Evolutionary conservation across 129 eudicot genomes (phyloP).

Genomic region (Gnaphalium uliginosum): DNA sequence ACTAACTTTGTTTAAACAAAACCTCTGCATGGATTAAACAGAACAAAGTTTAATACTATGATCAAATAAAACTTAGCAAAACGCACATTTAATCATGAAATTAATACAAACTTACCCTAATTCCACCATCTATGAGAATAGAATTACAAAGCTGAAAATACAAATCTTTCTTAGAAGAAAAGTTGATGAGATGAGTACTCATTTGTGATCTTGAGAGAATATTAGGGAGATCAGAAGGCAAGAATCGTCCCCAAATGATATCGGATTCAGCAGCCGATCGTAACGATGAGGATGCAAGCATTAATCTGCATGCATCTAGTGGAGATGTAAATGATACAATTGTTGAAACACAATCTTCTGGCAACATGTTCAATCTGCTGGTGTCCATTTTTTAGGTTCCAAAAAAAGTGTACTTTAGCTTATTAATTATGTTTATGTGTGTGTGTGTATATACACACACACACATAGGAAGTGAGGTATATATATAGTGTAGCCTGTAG

Average conservation of each 20-base stretch:
- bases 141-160: slow-evolving; percentile 49
- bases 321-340: slow-evolving; percentile 33
- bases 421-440: no score
- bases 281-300: slow-evolving; percentile 22
- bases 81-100: not conserved
- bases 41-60: not conserved
- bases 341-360: slow-evolving; percentile 41
- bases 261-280: slow-evolving; percentile 31
- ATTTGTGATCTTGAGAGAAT: slow-evolving; percentile 43
- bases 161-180: slow-evolving; percentile 50
- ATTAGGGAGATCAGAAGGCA: slow-evolving; percentile 29
- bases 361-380: slow-evolving; percentile 30
- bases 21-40: slow-evolving; percentile 40
- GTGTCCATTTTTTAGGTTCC: not conserved
- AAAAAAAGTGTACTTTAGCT: no score
- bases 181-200: slow-evolving; percentile 29
- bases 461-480: no score
- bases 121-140: slow-evolving; percentile 60
- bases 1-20: slow-evolving; percentile 44
- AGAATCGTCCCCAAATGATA: slow-evolving; percentile 25
- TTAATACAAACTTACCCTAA: slow-evolving; percentile 36
- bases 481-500: no score
- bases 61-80: not conserved
- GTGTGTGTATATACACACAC: no score
- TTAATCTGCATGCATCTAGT: slow-evolving; percentile 30